Evolutionary conservation across 2,329 filamentous ascomycete species (phyloP).

Genomic region (Saccharata proteae): DNA sequence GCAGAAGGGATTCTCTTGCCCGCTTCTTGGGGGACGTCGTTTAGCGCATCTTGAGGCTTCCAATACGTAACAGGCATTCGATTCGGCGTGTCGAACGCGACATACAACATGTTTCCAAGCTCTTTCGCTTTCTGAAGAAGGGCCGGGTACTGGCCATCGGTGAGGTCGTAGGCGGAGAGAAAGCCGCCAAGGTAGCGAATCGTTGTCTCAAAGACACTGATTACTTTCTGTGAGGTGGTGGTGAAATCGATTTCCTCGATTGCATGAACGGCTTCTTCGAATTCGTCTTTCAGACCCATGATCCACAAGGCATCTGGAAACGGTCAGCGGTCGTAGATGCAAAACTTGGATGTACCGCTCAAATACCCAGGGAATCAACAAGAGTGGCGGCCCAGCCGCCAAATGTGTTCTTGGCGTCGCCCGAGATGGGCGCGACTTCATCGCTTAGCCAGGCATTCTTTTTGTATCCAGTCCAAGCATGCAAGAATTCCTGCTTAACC

Average conservation of each 20-base stretch:
- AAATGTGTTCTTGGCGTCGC: conserved; percentile 43
- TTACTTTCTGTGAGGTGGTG: conserved; percentile 50
- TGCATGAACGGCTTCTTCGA: conserved; percentile 61
- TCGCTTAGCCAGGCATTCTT: conserved; percentile 52
- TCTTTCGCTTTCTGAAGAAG: conserved; percentile 11
- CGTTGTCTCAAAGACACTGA: conserved; percentile 86
- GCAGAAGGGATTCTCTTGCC: conserved; percentile 17
- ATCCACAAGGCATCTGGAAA: conserved; percentile 73
- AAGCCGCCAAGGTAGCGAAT: conserved; percentile 26
- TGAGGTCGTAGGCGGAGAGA: conserved; percentile 11
- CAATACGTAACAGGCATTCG: conserved; percentile 28
- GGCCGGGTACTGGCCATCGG: background rate
- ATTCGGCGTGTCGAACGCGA: conserved; percentile 16
- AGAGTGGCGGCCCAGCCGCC: conserved; percentile 57
- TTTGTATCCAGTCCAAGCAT: conserved; percentile 47
- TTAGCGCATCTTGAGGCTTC: conserved; percentile 15
- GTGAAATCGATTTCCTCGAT: conserved; percentile 75
- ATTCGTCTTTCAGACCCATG: conserved; percentile 67
- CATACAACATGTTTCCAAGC: conserved; percentile 11
- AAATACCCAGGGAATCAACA: conserved; percentile 38
- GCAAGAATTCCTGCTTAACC: conserved; percentile 21
- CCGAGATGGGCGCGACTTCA: conserved; percentile 48
- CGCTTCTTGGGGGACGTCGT: conserved; percentile 13
- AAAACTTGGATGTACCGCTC: background rate
- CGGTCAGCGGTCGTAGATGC: background rate